Evolutionary conservation across 345 rosid genomes (phyloP).

Genomic region (Populus euphratica): DNA sequence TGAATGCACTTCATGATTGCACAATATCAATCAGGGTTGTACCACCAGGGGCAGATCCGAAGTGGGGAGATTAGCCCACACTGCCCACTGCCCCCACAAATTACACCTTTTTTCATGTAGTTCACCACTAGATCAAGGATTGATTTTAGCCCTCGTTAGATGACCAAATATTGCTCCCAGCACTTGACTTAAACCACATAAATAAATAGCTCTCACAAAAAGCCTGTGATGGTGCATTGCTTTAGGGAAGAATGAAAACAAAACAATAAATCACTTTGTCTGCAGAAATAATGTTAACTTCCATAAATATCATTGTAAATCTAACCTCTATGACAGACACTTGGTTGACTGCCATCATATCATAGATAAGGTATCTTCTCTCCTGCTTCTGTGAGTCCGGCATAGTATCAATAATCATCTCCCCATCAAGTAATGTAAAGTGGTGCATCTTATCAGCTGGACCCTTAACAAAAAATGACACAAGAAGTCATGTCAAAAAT

Average conservation of each 20-base stretch:
- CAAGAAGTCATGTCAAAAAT: conserved; percentile 18
- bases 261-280: not conserved
- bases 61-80: not conserved
- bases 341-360: conserved; percentile 77
- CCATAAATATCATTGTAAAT: not conserved
- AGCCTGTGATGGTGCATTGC: not conserved
- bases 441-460: conserved; percentile 75
- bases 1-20: not conserved
- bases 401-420: conserved; percentile 90
- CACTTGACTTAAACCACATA: not conserved
- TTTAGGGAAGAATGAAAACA: not conserved
- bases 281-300: not conserved
- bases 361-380: conserved; percentile 97
- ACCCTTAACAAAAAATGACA: conserved; percentile 45
- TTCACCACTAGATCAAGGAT: not conserved
- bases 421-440: conserved; percentile 91
- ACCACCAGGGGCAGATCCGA: not conserved
- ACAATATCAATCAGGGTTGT: not conserved
- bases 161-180: not conserved
- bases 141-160: not conserved
- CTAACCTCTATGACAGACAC: conserved; percentile 78
- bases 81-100: not conserved
- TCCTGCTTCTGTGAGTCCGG: conserved; percentile 91
- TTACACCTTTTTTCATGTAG: not conserved
- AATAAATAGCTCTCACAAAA: not conserved